Percentiles rank a stretch among this genome's conserved stretches.
Evolutionary conservation across 2,329 filamentous ascomycete genomes (phyloP).

Genomic region (Leptographium lundbergii): DNA sequence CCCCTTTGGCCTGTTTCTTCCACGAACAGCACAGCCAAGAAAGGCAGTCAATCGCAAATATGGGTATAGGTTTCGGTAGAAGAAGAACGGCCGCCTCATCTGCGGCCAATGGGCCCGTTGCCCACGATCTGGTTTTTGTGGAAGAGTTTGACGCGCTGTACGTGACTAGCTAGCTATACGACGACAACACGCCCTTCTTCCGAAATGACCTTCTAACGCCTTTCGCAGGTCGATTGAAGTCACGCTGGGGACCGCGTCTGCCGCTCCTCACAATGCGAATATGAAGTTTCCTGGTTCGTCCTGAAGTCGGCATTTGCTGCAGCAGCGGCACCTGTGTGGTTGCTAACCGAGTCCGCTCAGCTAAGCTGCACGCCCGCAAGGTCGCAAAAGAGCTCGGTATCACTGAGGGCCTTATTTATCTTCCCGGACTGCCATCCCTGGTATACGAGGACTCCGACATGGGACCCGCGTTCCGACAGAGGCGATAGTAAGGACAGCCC

Average conservation of each 20-base stretch:
- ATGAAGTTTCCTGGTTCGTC: neutral
- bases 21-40: neutral
- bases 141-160: constrained; percentile 45
- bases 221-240: constrained; percentile 1
- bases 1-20: neutral
- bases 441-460: constrained; percentile 48
- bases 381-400: constrained; percentile 38
- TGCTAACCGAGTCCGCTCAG: constrained; percentile 19
- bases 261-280: neutral
- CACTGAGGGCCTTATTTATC: constrained; percentile 39
- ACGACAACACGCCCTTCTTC: neutral
- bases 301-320: neutral
- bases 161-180: constrained; percentile 14
- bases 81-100: neutral
- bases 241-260: neutral
- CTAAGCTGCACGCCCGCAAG: constrained; percentile 44
- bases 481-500: constrained; percentile 36
- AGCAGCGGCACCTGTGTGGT: neutral
- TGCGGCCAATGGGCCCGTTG: constrained; percentile 7
- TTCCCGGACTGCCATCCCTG: constrained; percentile 37
- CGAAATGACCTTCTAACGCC: neutral
- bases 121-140: constrained; percentile 30
- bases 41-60: neutral
- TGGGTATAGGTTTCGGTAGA: neutral
- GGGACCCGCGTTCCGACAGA: constrained; percentile 41